phyloP scores from a whole-genome alignment of 352 stramenopile genomes.

The Phytophthora citricola region DNA sequence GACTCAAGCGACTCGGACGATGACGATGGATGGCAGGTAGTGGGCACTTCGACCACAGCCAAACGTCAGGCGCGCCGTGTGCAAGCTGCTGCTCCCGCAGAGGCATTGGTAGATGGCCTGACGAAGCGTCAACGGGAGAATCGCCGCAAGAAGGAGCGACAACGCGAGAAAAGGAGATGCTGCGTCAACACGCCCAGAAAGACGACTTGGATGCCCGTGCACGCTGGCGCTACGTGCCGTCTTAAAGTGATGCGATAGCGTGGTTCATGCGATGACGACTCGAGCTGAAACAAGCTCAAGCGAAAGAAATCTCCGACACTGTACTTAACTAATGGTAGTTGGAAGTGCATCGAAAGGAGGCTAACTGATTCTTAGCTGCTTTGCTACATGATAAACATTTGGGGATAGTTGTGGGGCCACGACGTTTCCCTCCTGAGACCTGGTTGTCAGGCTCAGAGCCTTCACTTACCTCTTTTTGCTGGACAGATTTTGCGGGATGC shows the following conservation, averaged over 20 bases:
- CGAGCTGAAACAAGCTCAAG: slow-evolving; percentile 8
- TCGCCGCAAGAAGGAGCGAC: slow-evolving; percentile 79
- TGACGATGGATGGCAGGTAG: slow-evolving; percentile 81
- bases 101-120: slow-evolving; percentile 52
- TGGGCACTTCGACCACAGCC: slow-evolving; percentile 36
- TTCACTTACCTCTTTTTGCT: slow-evolving; percentile 10
- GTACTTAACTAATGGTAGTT: slow-evolving; percentile 30
- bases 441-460: slow-evolving; percentile 14
- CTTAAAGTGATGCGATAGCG: slow-evolving; percentile 23
- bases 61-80: slow-evolving; percentile 28
- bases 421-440: slow-evolving; percentile 50
- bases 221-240: slow-evolving; percentile 74
- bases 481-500: slow-evolving; percentile 48
- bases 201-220: slow-evolving; percentile 72
- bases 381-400: slow-evolving; percentile 77
- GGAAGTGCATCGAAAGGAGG: slow-evolving; percentile 10
- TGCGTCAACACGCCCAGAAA: slow-evolving; percentile 72
- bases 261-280: not conserved
- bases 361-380: slow-evolving; percentile 12
- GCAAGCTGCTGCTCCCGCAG: slow-evolving; percentile 14
- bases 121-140: slow-evolving; percentile 86
- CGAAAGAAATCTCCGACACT: slow-evolving; percentile 16
- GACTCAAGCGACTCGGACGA: slow-evolving; percentile 44
- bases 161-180: slow-evolving; percentile 80
- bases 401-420: slow-evolving; percentile 50